Percentiles rank a stretch among this genome's conserved stretches.
Conservation (phyloP, 108 stramenopile genomes). For the Chaetoceros muelleri region DNA sequence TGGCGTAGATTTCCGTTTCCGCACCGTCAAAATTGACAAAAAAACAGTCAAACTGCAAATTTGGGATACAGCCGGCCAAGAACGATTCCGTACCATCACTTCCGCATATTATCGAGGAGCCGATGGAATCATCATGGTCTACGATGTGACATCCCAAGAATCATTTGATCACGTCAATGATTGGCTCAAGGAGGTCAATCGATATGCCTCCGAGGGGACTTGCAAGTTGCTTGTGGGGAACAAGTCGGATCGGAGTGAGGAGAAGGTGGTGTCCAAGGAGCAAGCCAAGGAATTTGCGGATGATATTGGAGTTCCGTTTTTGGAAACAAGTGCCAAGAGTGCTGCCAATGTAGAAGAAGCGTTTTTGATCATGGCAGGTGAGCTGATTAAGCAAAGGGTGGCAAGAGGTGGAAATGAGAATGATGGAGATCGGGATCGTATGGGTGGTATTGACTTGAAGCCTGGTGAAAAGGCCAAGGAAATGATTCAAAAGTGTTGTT, state of each 20-base stretch:
- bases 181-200: constrained; percentile 97
- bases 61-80: constrained; percentile 74
- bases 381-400: constrained; percentile 84
- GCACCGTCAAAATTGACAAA: constrained; percentile 91
- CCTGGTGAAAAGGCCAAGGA: constrained; percentile 18
- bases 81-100: constrained; percentile 84
- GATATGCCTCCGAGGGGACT: constrained; percentile 94
- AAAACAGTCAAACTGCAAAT: constrained; percentile 90
- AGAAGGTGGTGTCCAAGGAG: constrained; percentile 82
- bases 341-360: constrained; percentile 97
- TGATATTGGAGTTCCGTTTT: constrained; percentile 94
- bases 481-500: constrained; percentile 27
- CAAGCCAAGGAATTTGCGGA: constrained; percentile 92
- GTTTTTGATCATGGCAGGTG: constrained; percentile 95
- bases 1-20: constrained; percentile 98
- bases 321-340: constrained; percentile 93
- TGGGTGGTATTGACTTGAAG: constrained; percentile 53
- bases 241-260: constrained; percentile 84
- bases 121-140: constrained; percentile 97
- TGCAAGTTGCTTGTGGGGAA: constrained; percentile 95
- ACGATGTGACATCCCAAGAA: constrained; percentile 93
- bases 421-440: constrained; percentile 3
- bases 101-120: constrained; percentile 85
- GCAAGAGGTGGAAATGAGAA: constrained; percentile 40
- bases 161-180: constrained; percentile 98